Percentiles rank a stretch among this genome's conserved stretches.
These are phyloP conservation scores for Cynara cardunculus DNA, from an alignment of 129 eudicot species.

Conservation along the genomic window DNA sequence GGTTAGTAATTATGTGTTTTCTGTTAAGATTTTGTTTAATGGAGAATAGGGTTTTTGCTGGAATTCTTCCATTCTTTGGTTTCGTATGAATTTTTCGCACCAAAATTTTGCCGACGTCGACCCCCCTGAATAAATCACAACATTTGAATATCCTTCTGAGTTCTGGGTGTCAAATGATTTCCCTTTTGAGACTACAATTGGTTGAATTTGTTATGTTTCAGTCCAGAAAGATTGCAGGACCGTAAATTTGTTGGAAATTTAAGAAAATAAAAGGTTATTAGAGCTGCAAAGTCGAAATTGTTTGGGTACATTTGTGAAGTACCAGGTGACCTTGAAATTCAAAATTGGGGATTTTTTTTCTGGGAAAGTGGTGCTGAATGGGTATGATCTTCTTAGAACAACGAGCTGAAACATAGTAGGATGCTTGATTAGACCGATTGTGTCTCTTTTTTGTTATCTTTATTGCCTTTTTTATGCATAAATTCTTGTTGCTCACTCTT, in stretches of 20 bases:
- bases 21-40: neutral
- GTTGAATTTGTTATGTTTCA: neutral
- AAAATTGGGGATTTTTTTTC: neutral
- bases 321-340: neutral
- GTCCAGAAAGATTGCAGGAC: neutral
- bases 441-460: neutral
- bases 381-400: neutral
- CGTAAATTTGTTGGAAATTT: neutral
- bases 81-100: neutral
- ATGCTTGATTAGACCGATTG: neutral
- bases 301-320: neutral
- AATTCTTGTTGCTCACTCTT: neutral
- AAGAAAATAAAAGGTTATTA: neutral
- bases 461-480: neutral
- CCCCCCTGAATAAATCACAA: neutral
- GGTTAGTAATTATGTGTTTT: neutral
- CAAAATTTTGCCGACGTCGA: neutral
- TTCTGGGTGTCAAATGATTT: conserved; percentile 16
- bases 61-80: neutral
- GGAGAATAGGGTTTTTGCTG: conserved; percentile 3
- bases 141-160: neutral
- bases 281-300: neutral
- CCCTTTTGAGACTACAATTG: neutral
- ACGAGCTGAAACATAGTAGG: neutral
- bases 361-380: neutral